Percentiles rank a stretch among this genome's conserved stretches.
Conservation (phyloP, 2,329 filamentous ascomycete genomes). For the Phoma sp. region DNA sequence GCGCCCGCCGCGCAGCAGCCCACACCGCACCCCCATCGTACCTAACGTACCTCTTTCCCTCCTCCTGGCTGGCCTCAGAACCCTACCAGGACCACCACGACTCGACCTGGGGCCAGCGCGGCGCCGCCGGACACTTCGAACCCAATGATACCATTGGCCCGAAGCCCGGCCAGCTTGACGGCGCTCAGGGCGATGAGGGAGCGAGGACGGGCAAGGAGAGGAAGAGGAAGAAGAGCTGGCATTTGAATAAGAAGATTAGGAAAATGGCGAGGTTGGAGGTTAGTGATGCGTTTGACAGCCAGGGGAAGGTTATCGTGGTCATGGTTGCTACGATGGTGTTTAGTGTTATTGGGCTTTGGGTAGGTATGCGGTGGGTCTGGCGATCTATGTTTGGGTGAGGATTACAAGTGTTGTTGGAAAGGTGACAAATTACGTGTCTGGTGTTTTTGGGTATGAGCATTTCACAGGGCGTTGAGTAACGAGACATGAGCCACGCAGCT, state of each 20-base stretch:
- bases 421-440: not conserved
- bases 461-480: not conserved
- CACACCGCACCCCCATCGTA: constrained; percentile 31
- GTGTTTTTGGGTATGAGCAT: not conserved
- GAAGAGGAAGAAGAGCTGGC: constrained; percentile 44
- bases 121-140: constrained; percentile 26
- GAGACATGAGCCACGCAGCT: constrained; percentile 1
- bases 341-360: constrained; percentile 22
- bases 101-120: constrained; percentile 32
- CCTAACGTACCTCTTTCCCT: constrained; percentile 30
- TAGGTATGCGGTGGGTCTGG: constrained; percentile 32
- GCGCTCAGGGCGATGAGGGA: not conserved
- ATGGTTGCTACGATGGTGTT: constrained; percentile 50
- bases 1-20: constrained; percentile 53
- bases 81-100: constrained; percentile 52
- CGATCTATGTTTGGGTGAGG: constrained; percentile 4
- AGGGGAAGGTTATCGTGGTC: constrained; percentile 59
- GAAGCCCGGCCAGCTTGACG: constrained; percentile 10
- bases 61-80: constrained; percentile 48
- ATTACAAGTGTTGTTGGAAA: not conserved
- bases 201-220: constrained; percentile 2
- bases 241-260: constrained; percentile 52
- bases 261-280: constrained; percentile 69
- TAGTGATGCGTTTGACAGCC: constrained; percentile 67
- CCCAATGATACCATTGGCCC: constrained; percentile 29